Evolutionary conservation across 208 protist genomes (phyloP).

Genomic region (Angomonas ambiguus): DNA sequence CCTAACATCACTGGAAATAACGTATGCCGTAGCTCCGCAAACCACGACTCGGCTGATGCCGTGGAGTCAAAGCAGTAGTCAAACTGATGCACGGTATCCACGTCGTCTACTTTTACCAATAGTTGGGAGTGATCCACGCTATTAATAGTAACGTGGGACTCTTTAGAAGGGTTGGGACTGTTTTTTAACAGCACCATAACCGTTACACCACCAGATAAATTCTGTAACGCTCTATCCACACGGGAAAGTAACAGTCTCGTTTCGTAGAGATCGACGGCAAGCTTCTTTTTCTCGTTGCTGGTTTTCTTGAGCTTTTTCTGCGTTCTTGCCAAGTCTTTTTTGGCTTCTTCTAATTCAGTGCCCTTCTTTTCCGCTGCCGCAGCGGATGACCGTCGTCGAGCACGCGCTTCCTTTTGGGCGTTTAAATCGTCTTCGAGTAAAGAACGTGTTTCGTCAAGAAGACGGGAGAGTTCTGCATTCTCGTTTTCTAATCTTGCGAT

Average conservation of each 20-base stretch:
- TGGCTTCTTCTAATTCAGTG: conserved; percentile 1
- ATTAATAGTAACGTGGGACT: conserved; percentile 1
- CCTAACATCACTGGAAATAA: conserved; percentile 22
- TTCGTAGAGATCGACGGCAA: conserved; percentile 31
- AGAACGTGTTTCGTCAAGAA: conserved; percentile 33
- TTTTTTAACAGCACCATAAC: conserved; percentile 22
- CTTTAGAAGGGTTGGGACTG: not conserved
- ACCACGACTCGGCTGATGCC: conserved; percentile 19
- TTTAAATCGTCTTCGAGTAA: conserved; percentile 16
- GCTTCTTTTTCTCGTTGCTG: conserved; percentile 17
- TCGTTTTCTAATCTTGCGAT: conserved; percentile 25
- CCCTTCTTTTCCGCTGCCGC: conserved; percentile 11
- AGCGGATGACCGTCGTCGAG: conserved; percentile 9
- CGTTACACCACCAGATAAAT: conserved; percentile 32
- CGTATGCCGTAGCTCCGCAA: conserved; percentile 28
- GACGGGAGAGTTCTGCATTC: conserved; percentile 38
- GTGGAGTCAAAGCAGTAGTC: conserved; percentile 34
- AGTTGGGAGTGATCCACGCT: conserved; percentile 2
- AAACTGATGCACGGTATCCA: conserved; percentile 34
- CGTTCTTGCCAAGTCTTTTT: conserved; percentile 33
- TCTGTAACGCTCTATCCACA: conserved; percentile 25
- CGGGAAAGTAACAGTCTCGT: conserved; percentile 27
- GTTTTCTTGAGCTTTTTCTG: conserved; percentile 43
- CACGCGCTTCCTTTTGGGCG: conserved; percentile 1
- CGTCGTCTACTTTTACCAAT: conserved; percentile 14